Evolutionary conservation across 352 stramenopile species (phyloP).

Genomic region (Phytophthora hybrid): DNA sequence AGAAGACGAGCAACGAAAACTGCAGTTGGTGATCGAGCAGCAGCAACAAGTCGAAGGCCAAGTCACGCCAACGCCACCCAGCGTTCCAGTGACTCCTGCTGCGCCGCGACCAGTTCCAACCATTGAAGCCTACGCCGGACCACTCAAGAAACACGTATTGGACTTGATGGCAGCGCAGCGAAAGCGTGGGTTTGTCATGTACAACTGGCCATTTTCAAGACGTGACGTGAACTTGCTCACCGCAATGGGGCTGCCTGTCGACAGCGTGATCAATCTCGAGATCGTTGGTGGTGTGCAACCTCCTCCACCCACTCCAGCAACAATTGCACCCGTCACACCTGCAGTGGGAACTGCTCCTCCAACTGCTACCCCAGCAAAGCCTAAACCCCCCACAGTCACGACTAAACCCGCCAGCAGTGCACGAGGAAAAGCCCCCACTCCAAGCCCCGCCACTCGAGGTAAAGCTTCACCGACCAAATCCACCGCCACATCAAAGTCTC

Average conservation of each 20-base stretch:
- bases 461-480: slow-evolving; percentile 26
- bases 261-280: slow-evolving; percentile 70
- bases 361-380: background rate
- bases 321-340: slow-evolving; percentile 1
- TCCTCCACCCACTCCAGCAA: background rate
- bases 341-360: background rate
- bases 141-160: slow-evolving; percentile 26
- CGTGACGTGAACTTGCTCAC: slow-evolving; percentile 59
- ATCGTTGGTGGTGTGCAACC: slow-evolving; percentile 13
- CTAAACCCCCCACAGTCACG: slow-evolving; percentile 12
- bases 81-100: background rate
- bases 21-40: slow-evolving; percentile 13
- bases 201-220: slow-evolving; percentile 61
- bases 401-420: slow-evolving; percentile 9
- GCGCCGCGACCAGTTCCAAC: slow-evolving; percentile 19
- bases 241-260: slow-evolving; percentile 51
- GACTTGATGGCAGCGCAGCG: slow-evolving; percentile 20
- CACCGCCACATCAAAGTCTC: slow-evolving; percentile 19
- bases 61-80: slow-evolving; percentile 1
- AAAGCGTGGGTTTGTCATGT: slow-evolving; percentile 61
- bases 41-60: slow-evolving; percentile 26
- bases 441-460: slow-evolving; percentile 1
- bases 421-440: slow-evolving; percentile 18
- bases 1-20: slow-evolving; percentile 23
- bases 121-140: slow-evolving; percentile 21